These are phyloP conservation scores for Solanum hybrid DNA, from an alignment of 305 asterid genomes.

Conservation along the genomic window DNA sequence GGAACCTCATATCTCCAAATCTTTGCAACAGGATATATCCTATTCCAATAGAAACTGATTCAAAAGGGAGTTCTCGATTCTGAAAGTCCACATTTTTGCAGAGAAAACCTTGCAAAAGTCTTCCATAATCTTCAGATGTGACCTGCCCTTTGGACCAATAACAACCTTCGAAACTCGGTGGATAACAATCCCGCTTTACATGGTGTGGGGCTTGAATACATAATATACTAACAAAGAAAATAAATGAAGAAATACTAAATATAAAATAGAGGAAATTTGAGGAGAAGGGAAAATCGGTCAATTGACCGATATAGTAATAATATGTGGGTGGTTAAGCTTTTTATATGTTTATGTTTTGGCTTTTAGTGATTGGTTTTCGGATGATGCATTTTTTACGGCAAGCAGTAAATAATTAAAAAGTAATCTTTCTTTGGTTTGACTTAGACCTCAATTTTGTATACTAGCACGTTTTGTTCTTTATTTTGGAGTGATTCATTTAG, in stretches of 20 bases:
- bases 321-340: background rate
- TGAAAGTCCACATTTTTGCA: background rate
- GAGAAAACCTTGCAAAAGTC: background rate
- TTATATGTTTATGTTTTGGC: background rate
- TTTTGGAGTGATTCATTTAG: background rate
- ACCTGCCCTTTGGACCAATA: background rate
- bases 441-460: background rate
- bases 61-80: background rate
- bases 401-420: background rate
- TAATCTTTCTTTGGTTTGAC: background rate
- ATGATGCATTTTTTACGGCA: background rate
- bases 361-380: background rate
- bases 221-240: background rate
- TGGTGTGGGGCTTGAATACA: background rate
- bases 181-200: background rate
- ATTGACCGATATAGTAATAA: background rate
- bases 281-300: background rate
- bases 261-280: background rate
- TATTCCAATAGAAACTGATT: background rate
- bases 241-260: background rate
- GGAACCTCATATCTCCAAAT: background rate
- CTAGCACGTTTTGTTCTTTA: background rate
- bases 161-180: background rate
- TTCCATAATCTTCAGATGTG: background rate
- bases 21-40: background rate